Percentiles rank a stretch among this genome's conserved stretches.
Evolutionary conservation across 768 basidiomycete species (phyloP).

Genomic region (Cystofilobasidium macerans): DNA sequence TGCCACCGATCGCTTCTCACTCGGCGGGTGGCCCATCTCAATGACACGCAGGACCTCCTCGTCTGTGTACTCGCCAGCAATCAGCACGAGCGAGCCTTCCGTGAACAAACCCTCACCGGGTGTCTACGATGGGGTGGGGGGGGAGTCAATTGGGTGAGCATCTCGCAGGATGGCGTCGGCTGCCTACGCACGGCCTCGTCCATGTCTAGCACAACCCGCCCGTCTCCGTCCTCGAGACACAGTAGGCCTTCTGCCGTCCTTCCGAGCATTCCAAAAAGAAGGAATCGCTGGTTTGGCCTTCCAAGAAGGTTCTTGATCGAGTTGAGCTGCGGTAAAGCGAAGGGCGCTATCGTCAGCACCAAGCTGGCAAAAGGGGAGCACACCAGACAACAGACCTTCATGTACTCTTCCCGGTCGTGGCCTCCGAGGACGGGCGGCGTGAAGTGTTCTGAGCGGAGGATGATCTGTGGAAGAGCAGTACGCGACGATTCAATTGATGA

Average conservation of each 20-base stretch:
- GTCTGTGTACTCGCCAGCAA: conserved; percentile 93
- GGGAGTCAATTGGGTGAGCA: background rate
- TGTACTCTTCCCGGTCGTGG: conserved; percentile 69
- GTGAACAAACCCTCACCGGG: conserved; percentile 94
- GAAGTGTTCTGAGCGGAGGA: conserved; percentile 93
- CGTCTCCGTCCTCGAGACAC: conserved; percentile 88
- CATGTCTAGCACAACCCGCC: conserved; percentile 76
- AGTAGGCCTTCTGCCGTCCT: conserved; percentile 81
- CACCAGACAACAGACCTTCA: conserved; percentile 53
- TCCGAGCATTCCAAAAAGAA: conserved; percentile 84
- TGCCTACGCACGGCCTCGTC: conserved; percentile 57
- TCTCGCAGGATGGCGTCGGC: background rate
- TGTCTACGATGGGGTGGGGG: conserved; percentile 47
- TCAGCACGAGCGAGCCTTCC: conserved; percentile 85
- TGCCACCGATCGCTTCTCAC: conserved; percentile 73
- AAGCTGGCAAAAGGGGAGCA: background rate
- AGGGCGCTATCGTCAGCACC: background rate
- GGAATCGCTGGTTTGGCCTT: conserved; percentile 73
- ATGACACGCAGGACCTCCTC: conserved; percentile 78
- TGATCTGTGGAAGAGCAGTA: conserved; percentile 41
- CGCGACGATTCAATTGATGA: background rate
- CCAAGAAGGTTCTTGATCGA: conserved; percentile 95
- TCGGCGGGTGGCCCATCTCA: conserved; percentile 94
- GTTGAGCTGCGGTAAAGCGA: conserved; percentile 51
- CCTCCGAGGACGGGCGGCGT: conserved; percentile 89